These are phyloP conservation scores for Colletotrichum sp. DNA, from an alignment of 2,329 filamentous ascomycete species.

Conservation along the genomic window DNA sequence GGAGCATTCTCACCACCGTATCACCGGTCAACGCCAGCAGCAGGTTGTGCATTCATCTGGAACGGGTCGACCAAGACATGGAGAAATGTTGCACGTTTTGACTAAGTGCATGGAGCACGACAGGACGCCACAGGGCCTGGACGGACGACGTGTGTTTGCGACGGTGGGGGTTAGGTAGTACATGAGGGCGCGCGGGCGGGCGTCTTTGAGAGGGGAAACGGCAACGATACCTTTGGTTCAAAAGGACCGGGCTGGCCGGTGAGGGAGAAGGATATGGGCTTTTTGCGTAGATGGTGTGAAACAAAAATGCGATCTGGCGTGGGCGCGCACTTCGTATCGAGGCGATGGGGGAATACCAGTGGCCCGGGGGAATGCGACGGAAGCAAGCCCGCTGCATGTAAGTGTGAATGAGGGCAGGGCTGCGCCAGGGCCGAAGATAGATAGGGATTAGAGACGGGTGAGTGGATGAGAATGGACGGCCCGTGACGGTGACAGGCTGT, in stretches of 20 bases:
- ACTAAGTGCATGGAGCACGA: neutral
- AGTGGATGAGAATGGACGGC: constrained; percentile 1
- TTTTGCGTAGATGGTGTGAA: neutral
- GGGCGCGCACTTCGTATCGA: neutral
- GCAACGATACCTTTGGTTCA: neutral
- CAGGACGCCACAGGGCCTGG: neutral
- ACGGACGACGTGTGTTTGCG: neutral
- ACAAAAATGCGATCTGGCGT: neutral
- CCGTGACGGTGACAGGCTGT: constrained; percentile 2
- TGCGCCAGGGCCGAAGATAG: neutral
- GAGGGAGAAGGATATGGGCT: neutral
- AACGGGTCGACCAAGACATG: neutral
- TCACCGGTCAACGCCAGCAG: neutral
- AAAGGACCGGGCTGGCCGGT: neutral
- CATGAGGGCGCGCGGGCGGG: neutral
- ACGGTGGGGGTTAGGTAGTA: neutral
- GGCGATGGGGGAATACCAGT: neutral
- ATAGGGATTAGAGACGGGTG: constrained; percentile 5
- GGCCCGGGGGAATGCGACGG: constrained; percentile 7
- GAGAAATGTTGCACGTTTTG: neutral
- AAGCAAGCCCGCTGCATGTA: constrained; percentile 6
- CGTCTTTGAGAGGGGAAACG: neutral
- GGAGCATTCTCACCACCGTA: neutral
- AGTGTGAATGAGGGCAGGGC: neutral
- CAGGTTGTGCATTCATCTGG: neutral